Evolutionary conservation across 768 basidiomycete species (phyloP).

Genomic region (Ramaria sp.): DNA sequence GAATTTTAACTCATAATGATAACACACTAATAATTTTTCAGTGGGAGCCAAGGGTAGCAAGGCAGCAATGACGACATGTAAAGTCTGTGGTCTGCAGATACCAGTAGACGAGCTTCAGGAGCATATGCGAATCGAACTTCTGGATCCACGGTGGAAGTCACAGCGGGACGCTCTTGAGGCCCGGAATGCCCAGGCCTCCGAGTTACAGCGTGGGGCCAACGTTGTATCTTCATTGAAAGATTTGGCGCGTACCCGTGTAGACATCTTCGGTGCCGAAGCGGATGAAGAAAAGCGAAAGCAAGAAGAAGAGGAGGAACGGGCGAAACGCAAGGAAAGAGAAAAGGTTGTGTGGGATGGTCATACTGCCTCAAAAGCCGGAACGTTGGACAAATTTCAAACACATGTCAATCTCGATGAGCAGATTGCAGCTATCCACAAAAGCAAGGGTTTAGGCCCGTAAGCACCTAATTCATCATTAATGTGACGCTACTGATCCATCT

Average conservation of each 20-base stretch:
- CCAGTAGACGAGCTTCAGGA: slow-evolving; percentile 93
- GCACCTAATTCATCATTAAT: slow-evolving; percentile 22
- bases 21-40: slow-evolving; percentile 19
- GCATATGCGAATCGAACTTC: slow-evolving; percentile 95
- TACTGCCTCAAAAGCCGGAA: slow-evolving; percentile 85
- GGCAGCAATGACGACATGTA: slow-evolving; percentile 74
- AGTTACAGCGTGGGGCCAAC: slow-evolving; percentile 84
- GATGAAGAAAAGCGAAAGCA: slow-evolving; percentile 84
- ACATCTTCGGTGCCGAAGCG: slow-evolving; percentile 91
- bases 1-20: not conserved
- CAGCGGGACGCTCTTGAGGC: slow-evolving; percentile 83
- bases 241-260: slow-evolving; percentile 90
- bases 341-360: slow-evolving; percentile 99
- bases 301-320: slow-evolving; percentile 79
- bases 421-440: slow-evolving; percentile 91
- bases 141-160: slow-evolving; percentile 98
- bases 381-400: slow-evolving; percentile 86
- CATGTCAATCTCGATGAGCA: slow-evolving; percentile 96
- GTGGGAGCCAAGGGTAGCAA: slow-evolving; percentile 58
- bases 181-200: slow-evolving; percentile 81
- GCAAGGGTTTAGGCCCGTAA: slow-evolving; percentile 82
- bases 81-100: slow-evolving; percentile 92
- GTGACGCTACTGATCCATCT: slow-evolving; percentile 12
- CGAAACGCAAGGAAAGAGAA: slow-evolving; percentile 78
- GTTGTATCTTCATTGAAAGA: slow-evolving; percentile 89